Conservation (phyloP, 1,139 yeast species). For the Candida gigantensis region DNA sequence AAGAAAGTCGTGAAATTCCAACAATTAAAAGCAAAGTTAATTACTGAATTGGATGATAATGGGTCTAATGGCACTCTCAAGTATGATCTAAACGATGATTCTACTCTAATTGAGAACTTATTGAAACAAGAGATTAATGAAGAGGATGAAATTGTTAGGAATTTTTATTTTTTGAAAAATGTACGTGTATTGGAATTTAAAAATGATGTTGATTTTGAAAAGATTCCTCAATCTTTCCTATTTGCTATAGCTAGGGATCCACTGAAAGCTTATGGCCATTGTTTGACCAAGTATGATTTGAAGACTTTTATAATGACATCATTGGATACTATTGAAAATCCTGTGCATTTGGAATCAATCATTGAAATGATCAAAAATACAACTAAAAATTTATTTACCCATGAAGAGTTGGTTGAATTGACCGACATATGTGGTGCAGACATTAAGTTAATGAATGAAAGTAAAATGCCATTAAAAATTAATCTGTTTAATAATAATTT, state of each 20-base stretch:
- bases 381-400: background rate
- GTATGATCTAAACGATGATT: constrained; percentile 7
- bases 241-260: constrained; percentile 8
- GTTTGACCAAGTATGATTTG: background rate
- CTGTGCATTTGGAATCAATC: constrained; percentile 3
- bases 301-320: constrained; percentile 4
- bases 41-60: constrained; percentile 30
- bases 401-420: constrained; percentile 3
- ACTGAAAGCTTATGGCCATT: background rate
- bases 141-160: constrained; percentile 11
- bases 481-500: constrained; percentile 12
- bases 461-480: constrained; percentile 14
- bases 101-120: constrained; percentile 15
- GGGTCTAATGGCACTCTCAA: constrained; percentile 20
- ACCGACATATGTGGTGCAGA: constrained; percentile 6
- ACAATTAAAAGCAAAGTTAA: constrained; percentile 14
- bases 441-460: background rate
- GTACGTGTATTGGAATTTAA: constrained; percentile 2
- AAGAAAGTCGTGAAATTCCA: constrained; percentile 14
- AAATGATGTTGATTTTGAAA: constrained; percentile 1
- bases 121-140: constrained; percentile 8
- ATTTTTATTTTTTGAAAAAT: constrained; percentile 17
- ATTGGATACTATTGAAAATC: constrained; percentile 7
- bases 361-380: constrained; percentile 5
- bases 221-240: constrained; percentile 6